Percentiles rank a stretch among this genome's conserved stretches.
Conservation (phyloP, 2,329 filamentous ascomycete genomes). For the Fusarium albidum region DNA sequence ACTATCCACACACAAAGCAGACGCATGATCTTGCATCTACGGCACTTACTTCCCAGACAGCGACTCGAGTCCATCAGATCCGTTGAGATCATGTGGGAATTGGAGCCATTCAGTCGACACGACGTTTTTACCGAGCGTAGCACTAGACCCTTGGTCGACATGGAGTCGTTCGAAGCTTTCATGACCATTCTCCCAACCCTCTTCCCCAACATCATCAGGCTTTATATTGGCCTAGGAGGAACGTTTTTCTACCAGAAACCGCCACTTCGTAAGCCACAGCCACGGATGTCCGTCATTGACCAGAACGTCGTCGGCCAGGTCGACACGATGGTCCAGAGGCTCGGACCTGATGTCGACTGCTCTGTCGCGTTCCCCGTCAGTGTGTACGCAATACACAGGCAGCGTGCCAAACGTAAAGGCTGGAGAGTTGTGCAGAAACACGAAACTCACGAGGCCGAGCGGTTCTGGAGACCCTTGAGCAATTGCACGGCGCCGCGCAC, state of each 20-base stretch:
- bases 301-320: slow-evolving; percentile 15
- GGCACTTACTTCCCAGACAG: slow-evolving; percentile 31
- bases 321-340: slow-evolving; percentile 34
- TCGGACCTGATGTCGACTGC: slow-evolving; percentile 25
- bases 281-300: too few species aligned
- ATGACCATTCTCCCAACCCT: slow-evolving; percentile 22
- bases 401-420: slow-evolving; percentile 15
- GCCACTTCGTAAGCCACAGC: background rate
- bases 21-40: slow-evolving; percentile 26
- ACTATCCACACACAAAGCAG: slow-evolving; percentile 36
- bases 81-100: slow-evolving; percentile 39
- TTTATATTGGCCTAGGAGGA: slow-evolving; percentile 32
- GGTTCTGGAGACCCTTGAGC: slow-evolving; percentile 33
- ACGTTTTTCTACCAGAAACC: background rate
- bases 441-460: slow-evolving; percentile 21
- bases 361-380: slow-evolving; percentile 37
- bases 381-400: slow-evolving; percentile 25
- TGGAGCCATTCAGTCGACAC: too few species aligned
- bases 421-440: slow-evolving; percentile 27
- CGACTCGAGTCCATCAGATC: slow-evolving; percentile 32
- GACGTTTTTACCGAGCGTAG: too few species aligned
- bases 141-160: slow-evolving; percentile 11
- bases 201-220: slow-evolving; percentile 21
- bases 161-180: slow-evolving; percentile 22
- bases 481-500: slow-evolving; percentile 12